phyloP scores from a whole-genome alignment of 2,329 filamentous ascomycete genomes.

The Alternaria conjuncta region DNA sequence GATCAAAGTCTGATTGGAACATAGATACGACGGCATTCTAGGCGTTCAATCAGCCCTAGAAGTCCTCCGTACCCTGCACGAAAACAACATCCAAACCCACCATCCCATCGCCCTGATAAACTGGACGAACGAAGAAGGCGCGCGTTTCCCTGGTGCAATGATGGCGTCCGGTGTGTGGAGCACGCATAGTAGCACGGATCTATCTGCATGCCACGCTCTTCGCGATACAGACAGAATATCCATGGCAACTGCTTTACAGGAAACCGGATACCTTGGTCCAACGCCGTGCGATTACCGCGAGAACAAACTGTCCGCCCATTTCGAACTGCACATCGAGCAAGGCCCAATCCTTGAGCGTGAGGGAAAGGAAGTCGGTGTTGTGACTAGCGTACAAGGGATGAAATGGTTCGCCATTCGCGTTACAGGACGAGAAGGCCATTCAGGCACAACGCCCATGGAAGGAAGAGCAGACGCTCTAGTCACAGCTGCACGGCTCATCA shows the following conservation, averaged over 20 bases:
- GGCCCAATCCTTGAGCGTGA: conserved; percentile 72
- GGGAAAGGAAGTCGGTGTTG: conserved; percentile 68
- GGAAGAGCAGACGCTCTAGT: conserved; percentile 57
- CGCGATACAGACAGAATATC: conserved; percentile 62
- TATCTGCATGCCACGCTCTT: conserved; percentile 36
- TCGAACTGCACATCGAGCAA: conserved; percentile 85
- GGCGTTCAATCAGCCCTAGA: conserved; percentile 68
- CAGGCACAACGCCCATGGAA: conserved; percentile 71
- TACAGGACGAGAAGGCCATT: conserved; percentile 43
- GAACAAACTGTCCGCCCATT: conserved; percentile 73
- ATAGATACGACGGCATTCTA: conserved; percentile 75
- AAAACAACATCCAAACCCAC: conserved; percentile 49
- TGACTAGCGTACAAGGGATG: conserved; percentile 75
- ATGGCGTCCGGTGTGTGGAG: conserved; percentile 75
- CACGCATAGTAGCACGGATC: conserved; percentile 55
- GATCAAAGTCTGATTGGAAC: neutral
- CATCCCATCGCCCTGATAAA: conserved; percentile 75
- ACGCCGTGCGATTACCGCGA: conserved; percentile 62
- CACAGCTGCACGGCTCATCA: conserved; percentile 34
- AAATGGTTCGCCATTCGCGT: conserved; percentile 63
- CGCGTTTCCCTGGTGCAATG: conserved; percentile 77
- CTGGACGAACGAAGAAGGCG: conserved; percentile 83
- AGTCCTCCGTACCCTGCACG: conserved; percentile 46
- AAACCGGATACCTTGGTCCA: conserved; percentile 42
- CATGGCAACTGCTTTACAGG: conserved; percentile 36